These are phyloP conservation scores for Domatiomyces catenatus DNA, from an alignment of 2,329 filamentous ascomycete genomes.

Conservation along the genomic window DNA sequence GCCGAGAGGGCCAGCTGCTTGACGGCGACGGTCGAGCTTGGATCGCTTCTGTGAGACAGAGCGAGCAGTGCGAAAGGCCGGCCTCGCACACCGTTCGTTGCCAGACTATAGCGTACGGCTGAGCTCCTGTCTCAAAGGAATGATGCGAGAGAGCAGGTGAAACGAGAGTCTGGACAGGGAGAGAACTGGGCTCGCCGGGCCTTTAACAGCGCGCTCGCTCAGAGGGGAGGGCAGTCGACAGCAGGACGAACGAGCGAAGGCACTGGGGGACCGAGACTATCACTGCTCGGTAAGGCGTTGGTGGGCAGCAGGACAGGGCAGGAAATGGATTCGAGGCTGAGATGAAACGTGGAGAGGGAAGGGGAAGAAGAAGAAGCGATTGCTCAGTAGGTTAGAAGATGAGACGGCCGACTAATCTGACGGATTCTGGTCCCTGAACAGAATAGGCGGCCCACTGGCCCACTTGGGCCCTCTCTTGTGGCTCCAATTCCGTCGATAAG, in stretches of 20 bases:
- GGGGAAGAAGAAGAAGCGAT: background rate
- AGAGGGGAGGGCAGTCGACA: background rate
- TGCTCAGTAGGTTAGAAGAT: background rate
- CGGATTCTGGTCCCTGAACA: background rate
- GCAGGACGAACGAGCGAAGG: background rate
- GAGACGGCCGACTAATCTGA: background rate
- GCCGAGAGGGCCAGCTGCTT: no score
- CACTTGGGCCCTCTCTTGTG: background rate
- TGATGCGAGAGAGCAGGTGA: slow-evolving; percentile 15
- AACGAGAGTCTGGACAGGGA: slow-evolving; percentile 19
- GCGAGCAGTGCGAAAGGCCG: slow-evolving; percentile 15
- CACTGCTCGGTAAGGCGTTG: background rate
- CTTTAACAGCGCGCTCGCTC: background rate
- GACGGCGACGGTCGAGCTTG: background rate
- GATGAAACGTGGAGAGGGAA: background rate
- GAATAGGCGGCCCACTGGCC: background rate
- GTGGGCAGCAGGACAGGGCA: background rate
- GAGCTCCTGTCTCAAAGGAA: slow-evolving; percentile 15
- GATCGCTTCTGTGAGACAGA: slow-evolving; percentile 12
- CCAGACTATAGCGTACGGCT: slow-evolving; percentile 16
- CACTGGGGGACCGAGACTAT: slow-evolving; percentile 3
- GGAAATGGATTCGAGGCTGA: background rate
- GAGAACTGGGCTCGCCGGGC: slow-evolving; percentile 15
- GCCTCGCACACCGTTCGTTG: slow-evolving; percentile 14
- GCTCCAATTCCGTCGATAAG: background rate